Evolutionary conservation across 2,329 filamentous ascomycete genomes (phyloP).

Genomic region (Aspergillus versicolor): DNA sequence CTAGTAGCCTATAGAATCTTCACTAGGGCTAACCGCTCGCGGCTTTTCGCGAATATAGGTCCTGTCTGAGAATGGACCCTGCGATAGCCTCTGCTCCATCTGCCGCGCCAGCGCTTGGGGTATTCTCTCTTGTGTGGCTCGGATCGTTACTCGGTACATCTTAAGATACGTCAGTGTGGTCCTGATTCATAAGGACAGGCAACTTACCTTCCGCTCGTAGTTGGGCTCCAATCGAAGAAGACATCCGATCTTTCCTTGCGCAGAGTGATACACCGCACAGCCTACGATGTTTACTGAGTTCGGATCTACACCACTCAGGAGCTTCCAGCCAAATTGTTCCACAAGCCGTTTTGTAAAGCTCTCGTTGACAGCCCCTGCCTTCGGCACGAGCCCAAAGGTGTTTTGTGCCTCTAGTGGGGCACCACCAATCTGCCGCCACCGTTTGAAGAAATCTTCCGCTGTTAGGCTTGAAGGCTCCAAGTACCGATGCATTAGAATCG

Average conservation of each 20-base stretch:
- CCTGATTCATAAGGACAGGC: background rate
- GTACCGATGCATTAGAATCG: slow-evolving; percentile 87
- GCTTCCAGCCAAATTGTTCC: slow-evolving; percentile 84
- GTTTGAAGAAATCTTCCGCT: slow-evolving; percentile 95
- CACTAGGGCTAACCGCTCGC: background rate
- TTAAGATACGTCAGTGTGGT: slow-evolving; percentile 37
- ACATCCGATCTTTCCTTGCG: slow-evolving; percentile 90
- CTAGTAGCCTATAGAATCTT: slow-evolving; percentile 1
- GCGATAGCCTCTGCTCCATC: slow-evolving; percentile 80
- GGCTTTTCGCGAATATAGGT: background rate
- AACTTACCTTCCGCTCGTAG: slow-evolving; percentile 79
- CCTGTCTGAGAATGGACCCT: slow-evolving; percentile 37
- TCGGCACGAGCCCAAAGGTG: slow-evolving; percentile 70
- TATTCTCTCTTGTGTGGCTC: slow-evolving; percentile 88
- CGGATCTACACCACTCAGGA: slow-evolving; percentile 82
- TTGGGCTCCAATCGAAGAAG: slow-evolving; percentile 93
- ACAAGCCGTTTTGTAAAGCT: slow-evolving; percentile 70
- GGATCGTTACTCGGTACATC: slow-evolving; percentile 94
- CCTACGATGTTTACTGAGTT: slow-evolving; percentile 94
- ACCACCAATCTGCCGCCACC: slow-evolving; percentile 97
- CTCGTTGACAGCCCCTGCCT: slow-evolving; percentile 65
- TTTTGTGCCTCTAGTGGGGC: slow-evolving; percentile 81
- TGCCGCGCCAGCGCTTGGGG: slow-evolving; percentile 75
- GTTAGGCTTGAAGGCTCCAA: slow-evolving; percentile 88
- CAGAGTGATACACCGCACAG: slow-evolving; percentile 72